Base-by-base conservation (phyloP, 139 green algal species). In the Micractinium conductrix region DNA sequence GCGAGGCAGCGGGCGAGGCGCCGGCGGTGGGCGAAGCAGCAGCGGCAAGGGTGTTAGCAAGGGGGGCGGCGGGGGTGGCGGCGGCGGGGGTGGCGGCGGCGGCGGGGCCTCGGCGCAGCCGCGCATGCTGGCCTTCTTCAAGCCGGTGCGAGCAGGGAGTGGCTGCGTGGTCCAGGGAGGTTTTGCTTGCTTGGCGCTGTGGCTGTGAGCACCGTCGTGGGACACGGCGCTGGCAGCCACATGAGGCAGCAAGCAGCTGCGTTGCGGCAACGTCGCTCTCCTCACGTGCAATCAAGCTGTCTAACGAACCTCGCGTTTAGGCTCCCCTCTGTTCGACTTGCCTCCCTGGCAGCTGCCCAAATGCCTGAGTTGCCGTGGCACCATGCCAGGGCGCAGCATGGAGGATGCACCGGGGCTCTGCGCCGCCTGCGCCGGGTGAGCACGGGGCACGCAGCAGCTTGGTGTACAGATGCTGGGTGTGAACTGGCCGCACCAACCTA, bases 361-460 rank as follows among this genome's bases (percentile, higher is more conserved):
- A 62, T 95, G 92, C 85, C 60, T 95, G 72, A 74, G 67, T 35
- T 95, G 92, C 86, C 89, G 78, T 28, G 76, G 87, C 55, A 50
- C 44, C 21, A 76, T 91, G 44, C 80, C 79, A 24, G 48, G 63
- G 33, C 45, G 35, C 40, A 40, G 79, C 33, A 26, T 70, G 33
- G 68, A 58, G 26, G 55, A 60, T 26, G 80, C 69, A 17, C 80
- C 69, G 2, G 80, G 55, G 2, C 53, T 79, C 26, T 85, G 69
- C 53, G 65, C 58, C 24, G 33, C 37, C 5, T 85, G 80, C 45
- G 68, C 80, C 1, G 16, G 50, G 80, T 71, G 38, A 63, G 69
- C 17, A 14, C 40, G 14, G 0, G 30, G 2, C 24, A 40, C 35
- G 21, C n/a, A 8, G 30, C n/a, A 30, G 28, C 22, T 58, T 35